These are phyloP conservation scores for Aspergillus ochraceoroseus DNA, from an alignment of 2,329 filamentous ascomycete species.

Conservation along the genomic window DNA sequence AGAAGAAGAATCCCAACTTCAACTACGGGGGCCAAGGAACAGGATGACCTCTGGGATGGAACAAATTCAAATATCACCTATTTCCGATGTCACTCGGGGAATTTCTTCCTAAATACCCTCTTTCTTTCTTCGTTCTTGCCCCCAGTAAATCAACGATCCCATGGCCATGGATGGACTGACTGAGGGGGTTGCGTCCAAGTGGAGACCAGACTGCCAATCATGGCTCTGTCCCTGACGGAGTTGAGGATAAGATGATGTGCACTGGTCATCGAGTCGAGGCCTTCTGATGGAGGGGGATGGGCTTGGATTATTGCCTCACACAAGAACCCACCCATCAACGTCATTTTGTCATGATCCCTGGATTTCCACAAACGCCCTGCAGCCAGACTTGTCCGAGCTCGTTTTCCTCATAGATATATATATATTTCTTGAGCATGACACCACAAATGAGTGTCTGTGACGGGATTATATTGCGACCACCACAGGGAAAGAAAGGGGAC, in stretches of 20 bases:
- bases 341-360: conserved; percentile 7
- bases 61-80: too few relatives aligned
- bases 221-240: conserved; percentile 19
- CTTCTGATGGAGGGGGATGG: too few relatives aligned
- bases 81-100: too few relatives aligned
- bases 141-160: too few relatives aligned
- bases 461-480: conserved; percentile 13
- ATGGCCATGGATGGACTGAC: conserved; percentile 5
- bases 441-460: conserved; percentile 6
- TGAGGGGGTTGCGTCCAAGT: conserved; percentile 22
- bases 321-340: not conserved
- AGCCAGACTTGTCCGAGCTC: conserved; percentile 10
- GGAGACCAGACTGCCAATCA: conserved; percentile 20
- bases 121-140: too few relatives aligned
- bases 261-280: conserved; percentile 22
- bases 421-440: not conserved
- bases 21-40: conserved; percentile 2
- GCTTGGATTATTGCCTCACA: conserved; percentile 5
- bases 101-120: too few relatives aligned
- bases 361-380: too few relatives aligned
- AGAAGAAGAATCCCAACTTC: too few relatives aligned
- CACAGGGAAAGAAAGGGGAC: conserved; percentile 16
- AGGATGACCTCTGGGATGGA: conserved; percentile 8
- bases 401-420: not conserved
- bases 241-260: conserved; percentile 19